These are phyloP conservation scores for Amoeboaphelidium occidentale DNA, from an alignment of 371 early-diverging fungal genomes.

Conservation along the genomic window DNA sequence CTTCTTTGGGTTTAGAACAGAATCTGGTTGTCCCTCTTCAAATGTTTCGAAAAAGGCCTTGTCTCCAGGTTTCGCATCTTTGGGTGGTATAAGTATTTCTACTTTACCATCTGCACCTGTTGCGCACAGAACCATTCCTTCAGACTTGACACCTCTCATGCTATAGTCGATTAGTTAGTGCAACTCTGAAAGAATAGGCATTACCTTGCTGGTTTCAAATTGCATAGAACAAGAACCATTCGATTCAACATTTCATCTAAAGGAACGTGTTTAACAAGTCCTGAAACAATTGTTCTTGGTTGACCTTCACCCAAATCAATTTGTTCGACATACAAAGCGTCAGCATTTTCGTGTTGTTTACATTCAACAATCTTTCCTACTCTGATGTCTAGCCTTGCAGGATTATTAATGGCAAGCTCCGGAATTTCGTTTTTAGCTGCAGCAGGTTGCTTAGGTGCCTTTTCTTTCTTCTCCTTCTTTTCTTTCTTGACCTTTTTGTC, in stretches of 20 bases:
- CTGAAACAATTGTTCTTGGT: constrained; percentile 71
- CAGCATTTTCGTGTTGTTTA: constrained; percentile 74
- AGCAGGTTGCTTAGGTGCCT: not conserved
- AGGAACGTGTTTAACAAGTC: constrained; percentile 71
- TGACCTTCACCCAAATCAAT: constrained; percentile 70
- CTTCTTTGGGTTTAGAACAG: constrained; percentile 81
- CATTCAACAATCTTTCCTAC: constrained; percentile 65
- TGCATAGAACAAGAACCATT: constrained; percentile 40
- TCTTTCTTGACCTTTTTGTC: constrained; percentile 11
- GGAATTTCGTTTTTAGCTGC: constrained; percentile 9
- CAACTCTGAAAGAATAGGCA: no score
- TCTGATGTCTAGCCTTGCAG: constrained; percentile 51
- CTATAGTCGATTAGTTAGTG: no score
- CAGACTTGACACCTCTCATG: constrained; percentile 84
- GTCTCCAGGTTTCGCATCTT: constrained; percentile 65
- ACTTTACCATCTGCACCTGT: constrained; percentile 53
- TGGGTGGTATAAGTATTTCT: constrained; percentile 69
- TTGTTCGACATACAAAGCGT: constrained; percentile 76
- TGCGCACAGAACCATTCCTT: constrained; percentile 84
- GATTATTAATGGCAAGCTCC: constrained; percentile 22
- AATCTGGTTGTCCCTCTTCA: constrained; percentile 53
- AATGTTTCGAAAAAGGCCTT: constrained; percentile 67
- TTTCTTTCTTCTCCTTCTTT: constrained; percentile 4
- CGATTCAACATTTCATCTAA: constrained; percentile 53
- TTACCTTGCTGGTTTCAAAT: constrained; percentile 66